Evolutionary conservation across 1,284 basidiomycete genomes (phyloP), one percentile per base, ranked within the genome.

Genomic region (Malassezia caprae): DNA sequence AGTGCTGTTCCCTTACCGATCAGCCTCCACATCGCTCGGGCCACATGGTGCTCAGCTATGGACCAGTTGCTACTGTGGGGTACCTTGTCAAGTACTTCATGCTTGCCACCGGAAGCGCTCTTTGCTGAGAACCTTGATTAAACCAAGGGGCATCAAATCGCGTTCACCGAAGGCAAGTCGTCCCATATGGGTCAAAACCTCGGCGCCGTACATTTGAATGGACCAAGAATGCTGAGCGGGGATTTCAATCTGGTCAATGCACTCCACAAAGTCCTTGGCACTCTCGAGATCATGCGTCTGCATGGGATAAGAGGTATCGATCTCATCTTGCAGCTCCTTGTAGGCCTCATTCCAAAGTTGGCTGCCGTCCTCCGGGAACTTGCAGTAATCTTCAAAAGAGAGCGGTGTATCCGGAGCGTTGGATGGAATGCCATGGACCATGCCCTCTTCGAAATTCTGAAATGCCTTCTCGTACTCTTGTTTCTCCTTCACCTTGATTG

Each of bases 101-200:
- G 32, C 32, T 44, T 47, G n/a, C 45, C 45, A 47, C 8, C 45
- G 28, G 27, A 47, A 19, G 13, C 45, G 45, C 30, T 47, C 45
- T 23, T 47, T 47, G 28, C 21, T 13, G 19, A 47, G 28, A 3
- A 47, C 27, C 21, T 47, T 19, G n/a, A 35, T 19, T 11, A 47
- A 26, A 12, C 45, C 45, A 34, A 47, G 8, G 2, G 45, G 45
- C 45, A 47, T 19, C 15, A 32, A 17, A 8, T 35, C 24, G 7
- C 13, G 21, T 15, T 47, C 45, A 34, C 45, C 28, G 24, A 47
- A 31, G 21, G 28, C 24, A 47, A 47, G 32, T 13, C 26, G 27
- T 12, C 45, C 45, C n/a, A 35, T 26, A 8, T 19, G 45, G 8
- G 32, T 17, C 17, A 47, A 47, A 13, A 27, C 32, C 12, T 47